Percentiles rank a stretch among this genome's conserved stretches.
These are phyloP conservation scores for Mentha longifolia DNA, from an alignment of 257 asterid species.

Conservation along the genomic window DNA sequence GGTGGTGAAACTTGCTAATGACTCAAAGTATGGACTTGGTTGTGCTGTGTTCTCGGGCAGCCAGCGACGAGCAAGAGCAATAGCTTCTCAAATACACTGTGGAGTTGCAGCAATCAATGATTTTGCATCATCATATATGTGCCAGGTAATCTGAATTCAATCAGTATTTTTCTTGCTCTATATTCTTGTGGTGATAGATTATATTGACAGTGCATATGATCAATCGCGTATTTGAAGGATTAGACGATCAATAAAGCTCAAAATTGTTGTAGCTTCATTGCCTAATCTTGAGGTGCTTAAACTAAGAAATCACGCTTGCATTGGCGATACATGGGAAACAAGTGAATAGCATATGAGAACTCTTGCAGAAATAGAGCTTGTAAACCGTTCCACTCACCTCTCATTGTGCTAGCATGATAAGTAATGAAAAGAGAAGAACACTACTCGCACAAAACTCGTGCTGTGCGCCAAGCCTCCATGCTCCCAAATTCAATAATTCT, in stretches of 20 bases:
- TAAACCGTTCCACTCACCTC: too few relatives aligned
- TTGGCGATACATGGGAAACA: too few relatives aligned
- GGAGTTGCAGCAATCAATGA: constrained; percentile 94
- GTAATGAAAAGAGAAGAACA: too few relatives aligned
- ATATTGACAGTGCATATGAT: background rate
- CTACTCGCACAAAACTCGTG: too few relatives aligned
- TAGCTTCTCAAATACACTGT: constrained; percentile 84
- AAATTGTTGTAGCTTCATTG: too few relatives aligned
- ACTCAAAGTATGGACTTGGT: constrained; percentile 94
- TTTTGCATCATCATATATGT: constrained; percentile 92
- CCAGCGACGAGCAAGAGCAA: constrained; percentile 77
- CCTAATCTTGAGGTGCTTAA: too few relatives aligned
- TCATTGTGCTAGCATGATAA: too few relatives aligned
- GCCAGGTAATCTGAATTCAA: constrained; percentile 65
- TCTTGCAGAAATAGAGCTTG: too few relatives aligned
- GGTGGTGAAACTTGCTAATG: constrained; percentile 85
- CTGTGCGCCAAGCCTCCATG: too few relatives aligned
- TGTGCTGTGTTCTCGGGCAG: constrained; percentile 99
- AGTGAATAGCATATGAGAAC: too few relatives aligned
- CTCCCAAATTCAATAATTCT: too few relatives aligned
- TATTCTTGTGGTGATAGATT: background rate
- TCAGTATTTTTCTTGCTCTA: background rate
- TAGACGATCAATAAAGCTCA: background rate
- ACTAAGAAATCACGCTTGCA: too few relatives aligned
- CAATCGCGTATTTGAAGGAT: background rate